Conservation (phyloP, 352 stramenopile genomes). For the Peronospora belbahrii region DNA sequence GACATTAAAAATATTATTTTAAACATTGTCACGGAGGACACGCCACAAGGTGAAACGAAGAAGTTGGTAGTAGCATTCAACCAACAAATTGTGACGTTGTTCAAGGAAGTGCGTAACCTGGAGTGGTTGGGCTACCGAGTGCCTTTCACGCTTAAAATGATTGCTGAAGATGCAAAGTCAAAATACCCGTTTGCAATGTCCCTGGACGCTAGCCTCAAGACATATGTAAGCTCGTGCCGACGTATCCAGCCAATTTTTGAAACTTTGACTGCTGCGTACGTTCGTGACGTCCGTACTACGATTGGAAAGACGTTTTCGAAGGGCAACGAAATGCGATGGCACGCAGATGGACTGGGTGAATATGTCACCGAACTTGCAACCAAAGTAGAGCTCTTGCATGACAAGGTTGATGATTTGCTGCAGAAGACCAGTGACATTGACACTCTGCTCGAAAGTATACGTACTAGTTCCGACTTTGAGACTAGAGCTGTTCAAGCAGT, state of each 20-base stretch:
- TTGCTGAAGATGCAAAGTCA: constrained; percentile 93
- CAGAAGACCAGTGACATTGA: constrained; percentile 91
- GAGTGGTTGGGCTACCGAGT: constrained; percentile 97
- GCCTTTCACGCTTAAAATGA: constrained; percentile 92
- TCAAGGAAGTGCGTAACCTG: constrained; percentile 98
- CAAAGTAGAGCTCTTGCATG: constrained; percentile 94
- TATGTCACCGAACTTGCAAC: constrained; percentile 85
- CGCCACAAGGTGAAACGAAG: constrained; percentile 54
- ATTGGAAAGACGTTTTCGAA: constrained; percentile 88
- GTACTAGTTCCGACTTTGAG: constrained; percentile 47
- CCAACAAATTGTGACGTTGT: constrained; percentile 95
- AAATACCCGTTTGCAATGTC: constrained; percentile 97
- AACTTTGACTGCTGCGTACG: constrained; percentile 57
- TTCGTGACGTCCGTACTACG: constrained; percentile 73
- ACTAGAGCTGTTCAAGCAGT: constrained; percentile 41
- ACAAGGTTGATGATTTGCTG: constrained; percentile 96
- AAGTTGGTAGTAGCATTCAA: constrained; percentile 92
- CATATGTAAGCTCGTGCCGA: constrained; percentile 82
- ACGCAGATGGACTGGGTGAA: constrained; percentile 79
- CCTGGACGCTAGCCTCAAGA: constrained; percentile 93
- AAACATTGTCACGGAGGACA: constrained; percentile 84
- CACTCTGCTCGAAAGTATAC: constrained; percentile 77
- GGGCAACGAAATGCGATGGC: constrained; percentile 85
- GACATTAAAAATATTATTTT: constrained; percentile 89
- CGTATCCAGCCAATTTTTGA: constrained; percentile 84